These are phyloP conservation scores for Limonomyces culmigenus DNA, from an alignment of 1,284 basidiomycete genomes.

Conservation along the genomic window DNA sequence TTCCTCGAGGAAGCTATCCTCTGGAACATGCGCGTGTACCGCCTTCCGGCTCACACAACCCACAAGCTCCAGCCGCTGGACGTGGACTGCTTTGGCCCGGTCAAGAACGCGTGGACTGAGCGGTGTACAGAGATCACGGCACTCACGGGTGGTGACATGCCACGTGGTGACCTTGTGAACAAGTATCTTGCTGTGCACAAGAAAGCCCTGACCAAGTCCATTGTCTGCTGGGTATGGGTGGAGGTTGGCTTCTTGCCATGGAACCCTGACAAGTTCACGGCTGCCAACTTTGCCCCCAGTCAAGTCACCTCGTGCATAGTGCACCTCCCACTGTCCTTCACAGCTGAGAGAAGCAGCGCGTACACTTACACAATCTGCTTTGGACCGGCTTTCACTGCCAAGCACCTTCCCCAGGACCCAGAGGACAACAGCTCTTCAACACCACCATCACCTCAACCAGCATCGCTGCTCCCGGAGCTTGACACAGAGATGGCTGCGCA, in stretches of 20 bases:
- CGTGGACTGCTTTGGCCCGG: conserved; percentile 1
- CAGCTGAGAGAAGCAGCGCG: too few relatives aligned
- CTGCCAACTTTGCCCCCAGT: conserved; percentile 4
- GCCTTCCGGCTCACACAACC: conserved; percentile 21
- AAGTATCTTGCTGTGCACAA: conserved; percentile 6
- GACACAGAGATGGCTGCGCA: too few relatives aligned
- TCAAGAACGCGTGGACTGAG: background rate
- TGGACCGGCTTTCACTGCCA: too few relatives aligned
- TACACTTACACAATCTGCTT: too few relatives aligned
- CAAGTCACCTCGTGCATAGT: too few relatives aligned
- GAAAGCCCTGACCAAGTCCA: conserved; percentile 5
- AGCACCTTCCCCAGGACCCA: too few relatives aligned
- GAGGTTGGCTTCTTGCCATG: conserved; percentile 9
- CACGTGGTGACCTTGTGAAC: conserved; percentile 7
- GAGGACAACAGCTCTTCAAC: too few relatives aligned
- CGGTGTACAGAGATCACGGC: background rate
- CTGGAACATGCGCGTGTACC: conserved; percentile 15
- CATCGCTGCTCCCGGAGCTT: too few relatives aligned
- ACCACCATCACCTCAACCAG: too few relatives aligned
- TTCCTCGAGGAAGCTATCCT: conserved; percentile 11
- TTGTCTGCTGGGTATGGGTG: conserved; percentile 7
- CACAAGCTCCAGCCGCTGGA: conserved; percentile 19
- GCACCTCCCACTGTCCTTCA: too few relatives aligned
- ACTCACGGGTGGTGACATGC: background rate
- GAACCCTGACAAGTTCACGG: conserved; percentile 6